Base-by-base conservation (phyloP, 345 rosid genomes). In the Salix brachista region DNA sequence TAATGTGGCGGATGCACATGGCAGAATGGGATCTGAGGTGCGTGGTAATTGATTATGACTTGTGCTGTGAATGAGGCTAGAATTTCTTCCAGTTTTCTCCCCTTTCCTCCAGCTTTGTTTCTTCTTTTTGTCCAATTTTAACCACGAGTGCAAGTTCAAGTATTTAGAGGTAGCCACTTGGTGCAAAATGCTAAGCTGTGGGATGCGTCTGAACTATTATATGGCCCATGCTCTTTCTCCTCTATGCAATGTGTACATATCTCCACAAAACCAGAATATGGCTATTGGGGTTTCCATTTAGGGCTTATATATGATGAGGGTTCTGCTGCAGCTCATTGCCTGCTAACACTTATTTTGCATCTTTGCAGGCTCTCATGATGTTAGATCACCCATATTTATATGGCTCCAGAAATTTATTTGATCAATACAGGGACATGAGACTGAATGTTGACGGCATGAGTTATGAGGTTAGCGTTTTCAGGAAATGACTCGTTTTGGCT, bases 341-440 rank as follows among this genome's bases (percentile, higher is more conserved):
- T 70, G 42, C 19, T 64, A 28, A 32, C 32, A 25, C 41, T 28
- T 61, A 0, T 66, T 41, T 74, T 41, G 39, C 60, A 76, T 69
- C 48, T 75, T 79, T 80, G 67, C 89, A 94, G 98, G 92, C 87
- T 74, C 85, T 83, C 61, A 73, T 86, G 88, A 75, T 75, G 71
- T 84, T 76, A 69, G 92, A 92, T 68, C 90, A 85, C 79, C 39
- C 94, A n/a, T 69, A 71, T 21, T 77, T 83, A 21, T 80, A 89
- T 77, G 91, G 87, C 41, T 84, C 94, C 54, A 85, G 94, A 86
- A 80, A 78, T 73, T 71, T 81, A 73, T 32, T 82, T 65, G 97
- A 94, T 86, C 91, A 90, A 79, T 91, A 94, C 77, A 79, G 91
- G 79, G 98, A 92, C 75, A 83, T 94, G 97, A 94, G 97, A 80